phyloP scores from a whole-genome alignment of 345 rosid genomes.

The Acer campestre region DNA sequence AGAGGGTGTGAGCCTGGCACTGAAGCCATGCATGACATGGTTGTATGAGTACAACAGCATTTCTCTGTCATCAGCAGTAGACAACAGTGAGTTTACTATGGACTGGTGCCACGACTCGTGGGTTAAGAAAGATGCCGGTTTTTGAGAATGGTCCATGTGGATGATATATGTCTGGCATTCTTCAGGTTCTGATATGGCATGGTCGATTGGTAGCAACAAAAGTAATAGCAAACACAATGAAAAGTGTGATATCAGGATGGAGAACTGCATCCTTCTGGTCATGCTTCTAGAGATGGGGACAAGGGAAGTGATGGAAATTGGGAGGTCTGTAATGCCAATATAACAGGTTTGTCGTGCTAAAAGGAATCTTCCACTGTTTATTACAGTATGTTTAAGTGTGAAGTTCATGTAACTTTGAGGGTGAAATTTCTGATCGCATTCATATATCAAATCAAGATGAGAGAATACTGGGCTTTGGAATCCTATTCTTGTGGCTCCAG shows the following conservation, averaged over 20 bases:
- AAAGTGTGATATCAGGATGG: not conserved
- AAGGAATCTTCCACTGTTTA: not conserved
- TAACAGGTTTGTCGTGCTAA: no score
- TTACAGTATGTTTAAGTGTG: conserved; percentile 21
- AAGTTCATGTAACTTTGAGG: not conserved
- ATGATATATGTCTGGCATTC: conserved; percentile 33
- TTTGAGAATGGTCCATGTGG: conserved; percentile 35
- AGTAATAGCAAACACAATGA: not conserved
- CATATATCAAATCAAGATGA: not conserved
- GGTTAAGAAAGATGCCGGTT: conserved; percentile 33
- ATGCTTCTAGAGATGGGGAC: not conserved
- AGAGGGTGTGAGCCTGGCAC: conserved; percentile 43
- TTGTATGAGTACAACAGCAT: conserved; percentile 37
- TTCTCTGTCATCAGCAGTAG: conserved; percentile 9
- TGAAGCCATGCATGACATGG: conserved; percentile 46
- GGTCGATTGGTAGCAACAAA: not conserved
- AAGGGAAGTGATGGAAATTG: not conserved
- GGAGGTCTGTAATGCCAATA: not conserved
- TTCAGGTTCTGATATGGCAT: conserved; percentile 13
- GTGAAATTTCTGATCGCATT: not conserved
- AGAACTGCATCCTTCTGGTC: not conserved
- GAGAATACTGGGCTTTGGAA: not conserved
- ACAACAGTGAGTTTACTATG: conserved; percentile 16
- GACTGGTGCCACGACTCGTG: conserved; percentile 32
- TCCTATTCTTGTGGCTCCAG: not conserved